phyloP scores from a whole-genome alignment of 129 eudicot genomes.

The Centella asiatica region DNA sequence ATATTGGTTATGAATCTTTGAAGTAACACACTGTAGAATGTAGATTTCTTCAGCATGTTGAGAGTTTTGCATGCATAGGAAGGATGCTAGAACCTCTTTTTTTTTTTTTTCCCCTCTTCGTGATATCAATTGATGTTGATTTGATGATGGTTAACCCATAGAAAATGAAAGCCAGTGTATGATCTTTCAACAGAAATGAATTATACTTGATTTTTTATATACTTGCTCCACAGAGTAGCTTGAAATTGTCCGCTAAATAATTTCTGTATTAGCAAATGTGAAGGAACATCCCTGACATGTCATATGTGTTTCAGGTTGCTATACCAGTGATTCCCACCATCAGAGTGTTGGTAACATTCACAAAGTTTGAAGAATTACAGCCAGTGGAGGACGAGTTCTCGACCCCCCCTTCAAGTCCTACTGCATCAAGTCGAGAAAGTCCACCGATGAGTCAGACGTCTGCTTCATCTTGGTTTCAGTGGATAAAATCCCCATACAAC shows the following conservation, averaged over 20 bases:
- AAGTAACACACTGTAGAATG: too few relatives aligned
- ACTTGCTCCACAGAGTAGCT: too few relatives aligned
- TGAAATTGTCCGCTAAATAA: too few relatives aligned
- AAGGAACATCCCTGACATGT: background rate
- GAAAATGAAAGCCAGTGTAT: background rate
- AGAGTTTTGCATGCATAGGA: too few relatives aligned
- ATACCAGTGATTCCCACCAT: slow-evolving; percentile 92
- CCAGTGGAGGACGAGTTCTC: slow-evolving; percentile 86
- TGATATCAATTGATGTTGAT: background rate
- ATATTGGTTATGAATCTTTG: too few relatives aligned
- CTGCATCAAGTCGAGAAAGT: slow-evolving; percentile 46
- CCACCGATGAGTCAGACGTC: slow-evolving; percentile 37
- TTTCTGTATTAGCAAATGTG: too few relatives aligned
- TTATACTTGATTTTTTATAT: too few relatives aligned
- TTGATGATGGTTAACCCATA: background rate
- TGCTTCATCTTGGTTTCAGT: slow-evolving; percentile 82
- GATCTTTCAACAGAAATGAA: background rate
- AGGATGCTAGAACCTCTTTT: background rate
- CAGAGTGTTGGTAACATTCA: slow-evolving; percentile 82
- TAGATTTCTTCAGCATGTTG: too few relatives aligned
- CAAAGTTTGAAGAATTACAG: slow-evolving; percentile 84
- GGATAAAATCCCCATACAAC: slow-evolving; percentile 78
- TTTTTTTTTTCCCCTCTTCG: too few relatives aligned
- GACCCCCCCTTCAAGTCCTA: slow-evolving; percentile 93
- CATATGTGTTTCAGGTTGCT: slow-evolving; percentile 52